Percentiles rank a stretch among this genome's conserved stretches.
phyloP scores from a whole-genome alignment of 1,284 basidiomycete genomes.

The Cronartium quercuum region DNA sequence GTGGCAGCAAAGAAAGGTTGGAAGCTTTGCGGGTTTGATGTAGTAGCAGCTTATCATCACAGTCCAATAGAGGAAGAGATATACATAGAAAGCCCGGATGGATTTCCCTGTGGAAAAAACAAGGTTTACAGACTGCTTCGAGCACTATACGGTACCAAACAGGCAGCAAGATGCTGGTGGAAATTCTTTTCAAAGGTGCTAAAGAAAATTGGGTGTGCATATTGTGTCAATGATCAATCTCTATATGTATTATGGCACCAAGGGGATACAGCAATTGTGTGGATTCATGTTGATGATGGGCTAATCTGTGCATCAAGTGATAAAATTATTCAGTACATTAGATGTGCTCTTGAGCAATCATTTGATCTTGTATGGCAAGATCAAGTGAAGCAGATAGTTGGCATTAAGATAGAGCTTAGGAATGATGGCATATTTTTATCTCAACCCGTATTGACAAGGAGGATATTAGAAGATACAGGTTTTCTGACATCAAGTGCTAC shows the following conservation, averaged over 20 bases:
- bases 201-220: background rate
- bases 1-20: background rate
- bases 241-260: background rate
- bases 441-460: background rate
- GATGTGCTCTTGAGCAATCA: background rate
- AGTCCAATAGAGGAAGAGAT: constrained; percentile 15
- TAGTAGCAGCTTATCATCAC: constrained; percentile 6
- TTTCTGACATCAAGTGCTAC: background rate
- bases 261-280: background rate
- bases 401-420: constrained; percentile 1
- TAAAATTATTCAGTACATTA: background rate
- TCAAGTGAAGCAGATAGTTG: background rate
- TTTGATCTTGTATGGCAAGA: constrained; percentile 7
- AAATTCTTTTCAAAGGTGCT: background rate
- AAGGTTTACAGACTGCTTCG: background rate
- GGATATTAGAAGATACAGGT: background rate
- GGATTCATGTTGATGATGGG: constrained; percentile 14
- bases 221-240: background rate
- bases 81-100: background rate
- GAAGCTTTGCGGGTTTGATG: background rate
- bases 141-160: constrained; percentile 1
- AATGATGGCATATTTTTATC: too few species aligned
- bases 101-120: background rate
- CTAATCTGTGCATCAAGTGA: background rate
- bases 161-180: constrained; percentile 1